Conservation (phyloP, 805 yeast species). For the Sugiyamaella smithiae region DNA sequence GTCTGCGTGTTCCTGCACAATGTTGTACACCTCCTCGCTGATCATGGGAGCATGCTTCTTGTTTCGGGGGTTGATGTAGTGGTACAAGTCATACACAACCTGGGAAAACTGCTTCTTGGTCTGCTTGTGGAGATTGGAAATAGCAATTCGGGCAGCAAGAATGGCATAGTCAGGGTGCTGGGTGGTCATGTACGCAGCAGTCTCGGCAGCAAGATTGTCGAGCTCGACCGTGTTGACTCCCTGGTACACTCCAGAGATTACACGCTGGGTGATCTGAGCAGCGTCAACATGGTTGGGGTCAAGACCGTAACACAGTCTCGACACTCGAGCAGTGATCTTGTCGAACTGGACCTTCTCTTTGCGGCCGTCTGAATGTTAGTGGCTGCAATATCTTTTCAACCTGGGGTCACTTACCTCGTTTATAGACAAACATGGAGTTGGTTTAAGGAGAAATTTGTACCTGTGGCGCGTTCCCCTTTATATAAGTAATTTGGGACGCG, state of each 20-base stretch:
- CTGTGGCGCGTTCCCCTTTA: conserved; percentile 7
- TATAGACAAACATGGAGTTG: conserved; percentile 25
- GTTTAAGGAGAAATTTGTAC: not conserved
- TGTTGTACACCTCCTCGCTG: conserved; percentile 59
- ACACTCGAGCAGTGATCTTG: conserved; percentile 92
- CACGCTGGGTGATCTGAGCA: conserved; percentile 92
- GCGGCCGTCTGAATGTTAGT: conserved; percentile 67
- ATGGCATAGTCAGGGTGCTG: conserved; percentile 97
- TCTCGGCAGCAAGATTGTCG: conserved; percentile 86
- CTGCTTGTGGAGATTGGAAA: conserved; percentile 91
- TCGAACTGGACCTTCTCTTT: conserved; percentile 93
- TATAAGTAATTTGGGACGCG: conserved; percentile 7
- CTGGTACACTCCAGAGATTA: conserved; percentile 87
- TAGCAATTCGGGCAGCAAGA: conserved; percentile 92
- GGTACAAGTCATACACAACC: conserved; percentile 69
- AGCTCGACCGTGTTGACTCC: conserved; percentile 94
- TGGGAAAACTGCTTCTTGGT: conserved; percentile 82
- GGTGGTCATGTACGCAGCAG: conserved; percentile 97
- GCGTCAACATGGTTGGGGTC: conserved; percentile 92
- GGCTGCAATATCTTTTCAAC: not conserved
- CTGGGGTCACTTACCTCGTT: conserved; percentile 20
- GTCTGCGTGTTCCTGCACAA: conserved; percentile 61
- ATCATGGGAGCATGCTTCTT: conserved; percentile 67
- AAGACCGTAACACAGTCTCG: conserved; percentile 90
- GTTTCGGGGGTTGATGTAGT: conserved; percentile 78